Evolutionary conservation across 192 early-diverging fungal genomes (phyloP), one percentile per base, ranked within the genome.

Genomic region (Thamnidium elegans): DNA sequence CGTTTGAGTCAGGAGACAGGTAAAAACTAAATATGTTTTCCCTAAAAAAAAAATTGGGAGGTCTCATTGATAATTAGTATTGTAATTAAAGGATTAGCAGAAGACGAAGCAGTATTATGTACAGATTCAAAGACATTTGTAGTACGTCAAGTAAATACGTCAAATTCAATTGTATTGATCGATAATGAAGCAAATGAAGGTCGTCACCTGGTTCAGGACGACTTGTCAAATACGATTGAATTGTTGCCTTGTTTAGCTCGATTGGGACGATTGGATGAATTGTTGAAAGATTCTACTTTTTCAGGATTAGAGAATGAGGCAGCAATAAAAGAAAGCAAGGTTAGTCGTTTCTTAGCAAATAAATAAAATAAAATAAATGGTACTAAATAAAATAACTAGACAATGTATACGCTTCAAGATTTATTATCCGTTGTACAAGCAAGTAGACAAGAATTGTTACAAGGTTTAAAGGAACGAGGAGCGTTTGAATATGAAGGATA

Each of bases 361-460:
- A 32, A 4, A 34, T 14, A 5, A 50, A 20, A 44, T n/a, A 17
- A 32, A 63, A 23, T 2, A 0, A 45, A 26, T 55, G 39, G n/a
- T 42, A 4, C 19, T 50, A 54, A 20, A 32, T 17, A 42, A 2
- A 8, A 31, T 51, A 17, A 42, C 1, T 26, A 79, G 78, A 46
- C 47, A 1, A 21, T 75, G 11, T 80, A 80, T 65, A 75, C 71
- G 8, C 69, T 65, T 52, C 36, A 60, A 4, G 66, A 71, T 15
- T 61, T 83, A 0, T 66, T 77, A 13, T 78, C 78, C 0, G 36
- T 69, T n/a, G 54, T 83, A 23, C 81, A 83, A 45, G 81, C 81
- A 19, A 80, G 78, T 50, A 73, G 78, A 39, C 46, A 67, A 8
- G 78, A 82, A 44, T 60, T 82, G 1, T 30, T 63, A 19, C 51